Conservation (phyloP, 306 rosid genomes). For the Canavalia gladiata region DNA sequence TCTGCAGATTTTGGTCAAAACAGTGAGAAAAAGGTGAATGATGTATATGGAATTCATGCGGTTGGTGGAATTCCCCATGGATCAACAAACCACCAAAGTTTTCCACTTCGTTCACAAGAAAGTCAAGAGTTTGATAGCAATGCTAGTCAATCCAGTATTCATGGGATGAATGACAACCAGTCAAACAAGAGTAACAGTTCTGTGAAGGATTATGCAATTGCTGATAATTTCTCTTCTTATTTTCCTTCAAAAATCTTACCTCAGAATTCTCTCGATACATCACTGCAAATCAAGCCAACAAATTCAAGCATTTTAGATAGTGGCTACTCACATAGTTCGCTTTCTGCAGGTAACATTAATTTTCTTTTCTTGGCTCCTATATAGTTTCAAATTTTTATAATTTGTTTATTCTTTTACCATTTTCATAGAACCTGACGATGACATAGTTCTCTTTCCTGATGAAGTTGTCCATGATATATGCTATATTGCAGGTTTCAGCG, state of each 20-base stretch:
- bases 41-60: slow-evolving; percentile 47
- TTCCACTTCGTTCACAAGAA: slow-evolving; percentile 48
- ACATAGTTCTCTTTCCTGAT: slow-evolving; percentile 46
- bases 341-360: slow-evolving; percentile 64
- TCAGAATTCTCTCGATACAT: slow-evolving; percentile 63
- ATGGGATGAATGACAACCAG: slow-evolving; percentile 57
- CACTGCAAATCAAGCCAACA: slow-evolving; percentile 56
- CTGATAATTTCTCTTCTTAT: slow-evolving; percentile 53
- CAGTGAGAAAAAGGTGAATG: slow-evolving; percentile 50
- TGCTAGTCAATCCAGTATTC: slow-evolving; percentile 56
- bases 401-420: slow-evolving; percentile 24
- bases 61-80: slow-evolving; percentile 53
- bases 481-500: slow-evolving; percentile 50
- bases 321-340: slow-evolving; percentile 52
- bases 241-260: slow-evolving; percentile 56
- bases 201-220: slow-evolving; percentile 56
- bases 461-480: slow-evolving; percentile 54
- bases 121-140: slow-evolving; percentile 58
- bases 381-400: slow-evolving; percentile 22
- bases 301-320: slow-evolving; percentile 52
- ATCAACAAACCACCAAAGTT: slow-evolving; percentile 52
- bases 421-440: slow-evolving; percentile 40
- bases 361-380: background rate
- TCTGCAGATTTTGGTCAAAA: slow-evolving; percentile 53
- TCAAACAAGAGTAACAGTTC: slow-evolving; percentile 55